Evolutionary conservation across 805 yeast genomes (phyloP).

Genomic region (Cyberlindnera maclurae): DNA sequence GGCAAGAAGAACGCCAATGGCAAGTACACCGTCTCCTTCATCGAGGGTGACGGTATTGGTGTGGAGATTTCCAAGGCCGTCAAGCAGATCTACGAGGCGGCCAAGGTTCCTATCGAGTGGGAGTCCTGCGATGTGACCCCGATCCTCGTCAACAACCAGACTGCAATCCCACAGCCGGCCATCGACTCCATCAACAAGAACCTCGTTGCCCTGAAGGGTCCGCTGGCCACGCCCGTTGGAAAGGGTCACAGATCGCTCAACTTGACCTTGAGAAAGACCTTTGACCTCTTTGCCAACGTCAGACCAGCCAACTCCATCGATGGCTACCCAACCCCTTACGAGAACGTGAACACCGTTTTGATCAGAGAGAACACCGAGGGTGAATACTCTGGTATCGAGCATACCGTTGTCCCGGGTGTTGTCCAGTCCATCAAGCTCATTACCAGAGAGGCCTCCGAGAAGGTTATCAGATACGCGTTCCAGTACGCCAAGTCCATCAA

Average conservation of each 20-base stretch:
- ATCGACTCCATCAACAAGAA: slow-evolving; percentile 88
- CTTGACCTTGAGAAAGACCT: slow-evolving; percentile 95
- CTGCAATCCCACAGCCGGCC: slow-evolving; percentile 88
- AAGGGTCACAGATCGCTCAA: slow-evolving; percentile 98
- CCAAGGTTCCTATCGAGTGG: slow-evolving; percentile 95
- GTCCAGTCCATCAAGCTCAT: slow-evolving; percentile 96
- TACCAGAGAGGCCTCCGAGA: slow-evolving; percentile 93
- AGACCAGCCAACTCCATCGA: slow-evolving; percentile 93
- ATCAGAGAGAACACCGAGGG: slow-evolving; percentile 99
- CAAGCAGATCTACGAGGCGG: slow-evolving; percentile 87
- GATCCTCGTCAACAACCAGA: slow-evolving; percentile 80
- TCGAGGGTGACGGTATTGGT: slow-evolving; percentile 99
- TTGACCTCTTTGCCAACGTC: slow-evolving; percentile 92
- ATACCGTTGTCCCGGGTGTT: slow-evolving; percentile 95
- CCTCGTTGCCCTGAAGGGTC: slow-evolving; percentile 95
- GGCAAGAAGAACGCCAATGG: slow-evolving; percentile 68
- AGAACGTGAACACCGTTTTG: slow-evolving; percentile 85
- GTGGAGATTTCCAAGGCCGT: slow-evolving; percentile 92
- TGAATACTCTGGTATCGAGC: slow-evolving; percentile 99
- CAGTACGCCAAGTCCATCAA: slow-evolving; percentile 88
- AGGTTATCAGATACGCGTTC: slow-evolving; percentile 93
- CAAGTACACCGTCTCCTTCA: slow-evolving; percentile 86
- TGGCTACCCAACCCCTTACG: slow-evolving; percentile 81
- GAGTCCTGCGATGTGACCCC: slow-evolving; percentile 96
- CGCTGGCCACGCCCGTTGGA: slow-evolving; percentile 97